A percentile compares a stretch with the other conserved stretches of the same genome.
Conservation (phyloP, 139 green algal species). For the Zygnema circumcarinatum region DNA sequence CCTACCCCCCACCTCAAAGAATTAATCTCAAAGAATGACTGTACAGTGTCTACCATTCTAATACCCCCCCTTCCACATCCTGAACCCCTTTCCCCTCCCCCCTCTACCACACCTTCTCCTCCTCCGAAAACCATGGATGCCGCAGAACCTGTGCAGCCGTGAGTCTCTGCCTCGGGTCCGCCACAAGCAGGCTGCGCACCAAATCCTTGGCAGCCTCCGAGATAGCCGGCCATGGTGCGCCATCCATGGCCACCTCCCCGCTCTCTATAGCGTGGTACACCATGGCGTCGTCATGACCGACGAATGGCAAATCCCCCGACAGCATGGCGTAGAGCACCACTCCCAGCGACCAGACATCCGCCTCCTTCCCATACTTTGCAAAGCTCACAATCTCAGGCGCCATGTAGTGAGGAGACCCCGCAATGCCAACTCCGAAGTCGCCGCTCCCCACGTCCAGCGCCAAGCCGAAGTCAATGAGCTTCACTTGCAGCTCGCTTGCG, state of each 20-base stretch:
- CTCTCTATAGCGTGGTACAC: constrained; percentile 74
- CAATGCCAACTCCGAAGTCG: constrained; percentile 57
- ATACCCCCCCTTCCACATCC: not conserved
- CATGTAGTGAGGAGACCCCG: constrained; percentile 36
- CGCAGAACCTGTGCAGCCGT: constrained; percentile 80
- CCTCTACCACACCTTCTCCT: not conserved
- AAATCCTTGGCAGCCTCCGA: constrained; percentile 62
- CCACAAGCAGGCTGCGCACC: constrained; percentile 65
- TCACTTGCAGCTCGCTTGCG: not conserved
- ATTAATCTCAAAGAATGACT: too few relatives aligned
- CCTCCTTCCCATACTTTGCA: not conserved
- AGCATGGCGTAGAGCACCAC: constrained; percentile 48
- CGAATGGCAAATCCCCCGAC: constrained; percentile 41
- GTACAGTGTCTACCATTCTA: too few relatives aligned
- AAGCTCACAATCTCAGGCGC: constrained; percentile 38
- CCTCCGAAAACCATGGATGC: constrained; percentile 81
- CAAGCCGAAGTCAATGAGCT: constrained; percentile 36
- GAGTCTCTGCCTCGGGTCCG: constrained; percentile 75
- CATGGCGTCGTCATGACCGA: constrained; percentile 64
- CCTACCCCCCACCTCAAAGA: too few relatives aligned
- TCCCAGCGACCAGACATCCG: constrained; percentile 51
- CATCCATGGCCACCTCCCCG: constrained; percentile 87
- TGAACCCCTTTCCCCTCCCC: not conserved
- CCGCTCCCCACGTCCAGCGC: constrained; percentile 62
- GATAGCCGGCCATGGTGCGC: constrained; percentile 76